Evolutionary conservation across 805 yeast species (phyloP).

Genomic region (Ogataea saltuana): DNA sequence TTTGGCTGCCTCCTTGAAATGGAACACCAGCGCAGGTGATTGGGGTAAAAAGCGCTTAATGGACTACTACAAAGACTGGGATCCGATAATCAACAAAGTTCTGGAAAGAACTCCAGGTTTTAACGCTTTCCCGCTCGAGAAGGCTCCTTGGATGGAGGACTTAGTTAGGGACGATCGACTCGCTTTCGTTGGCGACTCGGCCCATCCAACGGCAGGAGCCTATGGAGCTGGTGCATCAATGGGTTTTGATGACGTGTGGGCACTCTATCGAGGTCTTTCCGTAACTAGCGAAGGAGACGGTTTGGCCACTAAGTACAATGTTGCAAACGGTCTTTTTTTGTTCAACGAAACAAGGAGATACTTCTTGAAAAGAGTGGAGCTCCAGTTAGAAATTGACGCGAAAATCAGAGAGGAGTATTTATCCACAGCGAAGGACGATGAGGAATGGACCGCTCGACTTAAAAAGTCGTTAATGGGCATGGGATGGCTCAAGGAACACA

Average conservation of each 20-base stretch:
- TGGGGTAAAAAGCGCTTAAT: constrained; percentile 7
- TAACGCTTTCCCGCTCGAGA: constrained; percentile 12
- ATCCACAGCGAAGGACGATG: constrained; percentile 7
- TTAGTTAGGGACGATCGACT: constrained; percentile 4
- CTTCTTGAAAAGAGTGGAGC: constrained; percentile 11
- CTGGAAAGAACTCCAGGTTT: constrained; percentile 6
- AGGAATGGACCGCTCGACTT: constrained; percentile 10
- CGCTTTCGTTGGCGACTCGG: constrained; percentile 13
- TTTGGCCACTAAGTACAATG: background rate
- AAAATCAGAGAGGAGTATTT: constrained; percentile 5
- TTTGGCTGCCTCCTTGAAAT: constrained; percentile 10
- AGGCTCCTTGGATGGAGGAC: constrained; percentile 11
- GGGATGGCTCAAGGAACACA: constrained; percentile 12
- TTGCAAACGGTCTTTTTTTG: constrained; percentile 5
- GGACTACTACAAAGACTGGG: constrained; percentile 10
- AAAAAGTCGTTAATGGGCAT: constrained; percentile 1
- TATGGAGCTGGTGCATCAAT: constrained; percentile 13
- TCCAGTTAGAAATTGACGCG: constrained; percentile 12
- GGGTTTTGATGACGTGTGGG: constrained; percentile 15
- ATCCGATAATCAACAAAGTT: constrained; percentile 9
- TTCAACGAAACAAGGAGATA: constrained; percentile 10
- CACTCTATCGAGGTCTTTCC: constrained; percentile 5
- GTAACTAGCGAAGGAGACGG: background rate
- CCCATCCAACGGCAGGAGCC: constrained; percentile 15
- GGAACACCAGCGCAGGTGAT: constrained; percentile 9